Base-by-base conservation (phyloP, 2,329 filamentous ascomycete species). In the Alternaria sp. region DNA sequence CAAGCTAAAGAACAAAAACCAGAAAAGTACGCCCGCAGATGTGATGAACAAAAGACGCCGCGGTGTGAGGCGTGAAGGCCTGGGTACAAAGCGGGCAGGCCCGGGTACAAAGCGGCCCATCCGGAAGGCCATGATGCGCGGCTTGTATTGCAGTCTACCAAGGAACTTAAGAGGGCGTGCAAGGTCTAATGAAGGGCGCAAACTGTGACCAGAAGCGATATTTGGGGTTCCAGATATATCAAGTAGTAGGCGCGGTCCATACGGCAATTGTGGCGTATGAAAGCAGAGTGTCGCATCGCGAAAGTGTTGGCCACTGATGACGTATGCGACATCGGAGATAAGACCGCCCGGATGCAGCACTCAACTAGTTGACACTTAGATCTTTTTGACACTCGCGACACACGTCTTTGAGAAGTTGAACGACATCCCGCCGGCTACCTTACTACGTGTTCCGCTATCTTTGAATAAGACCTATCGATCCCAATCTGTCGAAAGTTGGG, bases 1-100 rank as follows among this genome's bases (percentile, higher is more conserved):
- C 69, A 83, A 77, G 21, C 74, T 77, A 60, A 80, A 72, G 5
- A 82, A 66, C 25, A 80, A 71, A 63, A 79, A 74, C 66, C 78
- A 73, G 54, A 79, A 75, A 18, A 81, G 53, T 14, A 74, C 21
- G 23, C 70, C 66, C 15, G 72, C 74, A 5, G 76, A 78, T 58
- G 64, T 66, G 46, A 76, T 70, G 41, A 78, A 56, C 9, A 76
- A 49, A 14, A 73, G 58, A 28, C 73, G 70, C 53, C 68, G 70
- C 65, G 63, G 70, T 58, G 73, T 72, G 25, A 74, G 57, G 18
- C 49, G 49, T 21, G 49, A 30, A 15, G 14, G 20, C 28, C 28
- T 30, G 49, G 49, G 49, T 25, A 18, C 30, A 23, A 53, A n/a
- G 49, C 49, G 49, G 49, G 49, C 37, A 41, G 37, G 37, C 37